Conservation (phyloP, 305 asterid species). For the Fraxinus paxiana region DNA sequence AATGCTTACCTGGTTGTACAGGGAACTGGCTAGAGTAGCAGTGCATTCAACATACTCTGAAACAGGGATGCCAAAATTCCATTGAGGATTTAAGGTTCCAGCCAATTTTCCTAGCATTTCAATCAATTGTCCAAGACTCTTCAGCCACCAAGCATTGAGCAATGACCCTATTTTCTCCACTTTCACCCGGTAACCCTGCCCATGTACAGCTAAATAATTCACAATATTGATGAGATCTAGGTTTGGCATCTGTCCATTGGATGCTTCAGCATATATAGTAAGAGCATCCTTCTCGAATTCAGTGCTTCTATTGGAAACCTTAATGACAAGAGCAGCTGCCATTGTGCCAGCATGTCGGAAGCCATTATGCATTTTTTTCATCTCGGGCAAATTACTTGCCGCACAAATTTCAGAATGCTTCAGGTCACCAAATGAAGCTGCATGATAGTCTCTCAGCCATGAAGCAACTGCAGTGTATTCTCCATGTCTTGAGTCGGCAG, state of each 20-base stretch:
- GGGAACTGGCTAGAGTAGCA: conserved; percentile 85
- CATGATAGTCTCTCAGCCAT: conserved; percentile 81
- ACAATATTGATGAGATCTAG: conserved; percentile 84
- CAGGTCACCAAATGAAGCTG: conserved; percentile 57
- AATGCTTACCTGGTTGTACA: conserved; percentile 69
- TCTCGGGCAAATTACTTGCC: conserved; percentile 27
- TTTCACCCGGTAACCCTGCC: conserved; percentile 76
- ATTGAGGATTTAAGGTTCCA: conserved; percentile 64
- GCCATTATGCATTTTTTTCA: conserved; percentile 35
- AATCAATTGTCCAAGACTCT: conserved; percentile 49
- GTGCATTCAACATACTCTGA: conserved; percentile 80
- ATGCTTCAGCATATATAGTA: conserved; percentile 85
- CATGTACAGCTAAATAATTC: conserved; percentile 83
- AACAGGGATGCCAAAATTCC: conserved; percentile 72
- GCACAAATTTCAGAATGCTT: conserved; percentile 38
- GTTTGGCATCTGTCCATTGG: conserved; percentile 98
- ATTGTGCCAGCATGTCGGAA: conserved; percentile 93
- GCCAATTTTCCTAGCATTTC: conserved; percentile 62
- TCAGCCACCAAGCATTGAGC: conserved; percentile 73
- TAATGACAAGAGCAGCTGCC: conserved; percentile 93
- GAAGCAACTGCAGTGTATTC: conserved; percentile 82
- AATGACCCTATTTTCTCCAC: conserved; percentile 65
- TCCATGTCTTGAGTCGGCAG: conserved; percentile 82
- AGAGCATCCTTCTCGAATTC: conserved; percentile 66
- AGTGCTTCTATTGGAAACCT: conserved; percentile 56